Conservation (phyloP, 2,329 filamentous ascomycete genomes). For the Fusarium sp. region DNA sequence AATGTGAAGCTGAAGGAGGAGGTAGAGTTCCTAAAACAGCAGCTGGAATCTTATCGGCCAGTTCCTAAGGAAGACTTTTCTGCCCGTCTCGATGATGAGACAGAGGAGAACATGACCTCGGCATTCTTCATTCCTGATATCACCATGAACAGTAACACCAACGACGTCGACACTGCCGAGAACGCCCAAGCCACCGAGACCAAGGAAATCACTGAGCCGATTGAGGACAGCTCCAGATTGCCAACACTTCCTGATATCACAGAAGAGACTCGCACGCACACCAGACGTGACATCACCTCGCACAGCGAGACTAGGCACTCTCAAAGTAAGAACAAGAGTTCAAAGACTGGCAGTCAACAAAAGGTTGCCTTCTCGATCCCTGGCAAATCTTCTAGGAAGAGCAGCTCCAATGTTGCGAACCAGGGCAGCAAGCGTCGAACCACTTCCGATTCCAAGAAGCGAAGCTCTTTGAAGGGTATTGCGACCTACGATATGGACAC, state of each 20-base stretch:
- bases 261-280: conserved; percentile 47
- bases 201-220: conserved; percentile 52
- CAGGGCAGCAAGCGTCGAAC: conserved; percentile 59
- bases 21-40: conserved; percentile 60
- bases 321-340: conserved; percentile 47
- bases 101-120: conserved; percentile 69
- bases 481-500: conserved; percentile 45
- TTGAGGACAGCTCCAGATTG: conserved; percentile 51
- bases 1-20: conserved; percentile 63
- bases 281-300: conserved; percentile 49
- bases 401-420: conserved; percentile 55
- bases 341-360: conserved; percentile 48
- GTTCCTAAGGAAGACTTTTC: conserved; percentile 55
- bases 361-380: conserved; percentile 61
- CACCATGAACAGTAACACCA: conserved; percentile 61
- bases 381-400: conserved; percentile 51
- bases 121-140: conserved; percentile 71
- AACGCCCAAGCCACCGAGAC: conserved; percentile 53
- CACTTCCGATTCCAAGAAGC: conserved; percentile 42
- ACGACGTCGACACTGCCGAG: conserved; percentile 41
- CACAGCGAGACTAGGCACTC: conserved; percentile 50
- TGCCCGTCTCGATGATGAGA: conserved; percentile 54
- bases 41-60: conserved; percentile 59
- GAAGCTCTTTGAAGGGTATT: conserved; percentile 40
- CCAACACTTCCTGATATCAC: conserved; percentile 49